Evolutionary conservation across 257 asterid genomes (phyloP), one percentile per base, ranked within the genome.

Genomic region (Solanum clarkiae): DNA sequence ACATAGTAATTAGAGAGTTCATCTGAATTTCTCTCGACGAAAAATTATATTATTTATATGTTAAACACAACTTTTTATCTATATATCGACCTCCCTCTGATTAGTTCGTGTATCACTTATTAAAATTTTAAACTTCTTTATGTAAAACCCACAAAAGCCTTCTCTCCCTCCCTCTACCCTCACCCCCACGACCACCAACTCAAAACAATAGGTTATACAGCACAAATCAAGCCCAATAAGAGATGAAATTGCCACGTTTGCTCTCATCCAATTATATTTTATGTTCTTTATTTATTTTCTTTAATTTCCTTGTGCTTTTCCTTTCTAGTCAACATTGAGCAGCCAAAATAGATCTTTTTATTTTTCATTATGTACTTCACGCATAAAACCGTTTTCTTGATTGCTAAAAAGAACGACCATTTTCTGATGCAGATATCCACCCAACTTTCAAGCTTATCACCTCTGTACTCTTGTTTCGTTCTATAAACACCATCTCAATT

Each of bases 391-490:
- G 44, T 5, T 12, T 42, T 82, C 44, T 65, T 26, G 32, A 10
- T 62, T 60, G 47, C 60, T 60, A 24, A 65, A 70, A 16, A 51
- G 29, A 66, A 51, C 26, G 54, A 49, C 66, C 82, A 77, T 75
- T 77, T 77, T 51, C 6, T 36, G 82, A 77, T 29, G 83, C 83
- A 22, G 91, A 91, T 91, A 36, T 66, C 71, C 87, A 88, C 92
- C 90, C 83, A 89, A 87, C 89, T 17, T 62, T 60, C 72, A 87
- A 65, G 62, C 81, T 79, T 81, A 80, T 85, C 91, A 17, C 79
- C 80, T 85, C 82, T 57, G 15, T 8, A 7, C 8, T 72, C 70
- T 53, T 44, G 63, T 90, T 75, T 80, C 47, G 85, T 79, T 54
- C 60, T 82, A 51, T 83, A 49, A 77, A 11, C 85, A 71, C 65